Evolutionary conservation across 768 basidiomycete species (phyloP), one percentile per base, ranked within the genome.

Genomic region (Mrakia frigida): DNA sequence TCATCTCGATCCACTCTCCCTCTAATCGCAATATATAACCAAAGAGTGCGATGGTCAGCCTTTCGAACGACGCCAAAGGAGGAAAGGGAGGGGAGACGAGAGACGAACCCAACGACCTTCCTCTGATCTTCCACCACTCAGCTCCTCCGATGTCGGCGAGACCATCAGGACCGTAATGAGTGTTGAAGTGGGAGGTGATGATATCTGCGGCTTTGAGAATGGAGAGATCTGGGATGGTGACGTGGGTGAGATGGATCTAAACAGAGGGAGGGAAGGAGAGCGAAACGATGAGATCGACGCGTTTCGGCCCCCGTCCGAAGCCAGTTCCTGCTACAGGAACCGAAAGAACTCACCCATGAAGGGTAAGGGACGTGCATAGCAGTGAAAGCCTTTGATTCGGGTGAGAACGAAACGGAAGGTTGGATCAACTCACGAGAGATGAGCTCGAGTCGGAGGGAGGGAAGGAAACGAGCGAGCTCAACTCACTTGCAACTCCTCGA

Each of bases 1-100:
- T 91, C 75, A 92, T 89, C 4, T 89, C 89, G 67, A 95, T 88
- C 94, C 94, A 96, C 82, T 96, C 91, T 0, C 87, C 92, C 80
- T 92, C 56, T 56, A 25, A n/a, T 50, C 46, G 13, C n/a, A 56
- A 6, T n/a, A n/a, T n/a, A n/a, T n/a, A n/a, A 56, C 88, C 52
- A 35, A 6, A n/a, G 23, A 43, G 9, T 6, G 23, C 35, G 37
- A 37, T 18, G 39, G 31, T 43, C n/a, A 69, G 46, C 13, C 18
- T 50, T 14, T 21, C 2, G 46, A 50, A 21, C 2, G 43, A 46
- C 6, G 9, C 46, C 3, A 18, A 3, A 21, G 1, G 46, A 9
- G 46, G 21, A 16, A 6, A 50, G 16, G 5, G 39, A 35, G 6
- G 37, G 35, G 35, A 25, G 41, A 43, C 23, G 23, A 46, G 67